These are phyloP conservation scores for Trypanosoma rangeli DNA, from an alignment of 208 protist genomes.

Conservation along the genomic window DNA sequence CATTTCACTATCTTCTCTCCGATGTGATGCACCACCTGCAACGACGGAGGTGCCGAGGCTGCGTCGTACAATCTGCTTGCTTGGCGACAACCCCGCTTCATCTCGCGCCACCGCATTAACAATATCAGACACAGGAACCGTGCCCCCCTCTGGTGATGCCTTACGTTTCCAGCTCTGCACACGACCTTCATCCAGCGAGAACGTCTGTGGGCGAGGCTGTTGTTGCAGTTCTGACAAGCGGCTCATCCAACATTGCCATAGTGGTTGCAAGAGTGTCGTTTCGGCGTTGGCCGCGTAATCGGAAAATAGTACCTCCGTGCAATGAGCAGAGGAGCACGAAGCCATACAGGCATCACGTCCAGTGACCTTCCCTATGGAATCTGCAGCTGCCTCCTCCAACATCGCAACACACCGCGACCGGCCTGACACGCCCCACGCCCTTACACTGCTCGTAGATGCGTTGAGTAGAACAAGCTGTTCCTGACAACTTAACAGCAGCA, in stretches of 20 bases:
- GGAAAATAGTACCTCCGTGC: neutral
- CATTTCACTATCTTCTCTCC: neutral
- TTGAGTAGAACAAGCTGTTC: conserved; percentile 18
- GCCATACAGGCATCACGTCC: neutral
- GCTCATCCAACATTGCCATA: conserved; percentile 13
- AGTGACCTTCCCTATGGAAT: neutral
- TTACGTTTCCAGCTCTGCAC: neutral
- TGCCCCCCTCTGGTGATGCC: neutral
- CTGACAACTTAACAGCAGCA: conserved; percentile 16
- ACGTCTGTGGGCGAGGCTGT: neutral
- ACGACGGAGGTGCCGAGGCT: neutral
- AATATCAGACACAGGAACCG: conserved; percentile 7
- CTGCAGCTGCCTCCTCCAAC: neutral
- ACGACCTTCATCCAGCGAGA: neutral
- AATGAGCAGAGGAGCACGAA: neutral
- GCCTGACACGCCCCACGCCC: conserved; percentile 1
- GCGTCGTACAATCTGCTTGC: neutral
- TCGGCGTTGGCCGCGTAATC: neutral
- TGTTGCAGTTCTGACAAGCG: neutral
- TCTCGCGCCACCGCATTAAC: neutral
- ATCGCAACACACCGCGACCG: neutral
- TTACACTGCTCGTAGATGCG: conserved; percentile 15
- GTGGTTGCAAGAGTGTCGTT: neutral
- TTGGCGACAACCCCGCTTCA: neutral
- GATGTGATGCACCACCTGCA: neutral